A percentile compares a stretch with the other conserved stretches of the same genome.
Evolutionary conservation across 495 filamentous ascomycete species (phyloP).

Genomic region (Penicillium egyptiacum): DNA sequence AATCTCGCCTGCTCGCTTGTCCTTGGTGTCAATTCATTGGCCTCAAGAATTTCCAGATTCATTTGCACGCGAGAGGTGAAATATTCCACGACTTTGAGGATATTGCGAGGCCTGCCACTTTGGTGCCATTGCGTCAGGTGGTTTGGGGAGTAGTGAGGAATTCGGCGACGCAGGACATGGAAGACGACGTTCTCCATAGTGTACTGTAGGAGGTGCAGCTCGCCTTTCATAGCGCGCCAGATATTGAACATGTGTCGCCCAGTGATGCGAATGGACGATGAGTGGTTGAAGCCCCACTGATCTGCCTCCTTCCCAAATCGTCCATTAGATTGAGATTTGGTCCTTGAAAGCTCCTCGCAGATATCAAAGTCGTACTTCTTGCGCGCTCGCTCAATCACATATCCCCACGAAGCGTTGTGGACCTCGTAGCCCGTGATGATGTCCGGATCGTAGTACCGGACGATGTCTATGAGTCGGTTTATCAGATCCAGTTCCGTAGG

Average conservation of each 20-base stretch:
- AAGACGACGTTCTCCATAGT: constrained; percentile 97
- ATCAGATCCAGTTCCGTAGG: constrained; percentile 79
- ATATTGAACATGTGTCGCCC: constrained; percentile 96
- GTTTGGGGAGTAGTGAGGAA: constrained; percentile 80
- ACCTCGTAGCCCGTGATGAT: constrained; percentile 96
- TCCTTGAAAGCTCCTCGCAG: constrained; percentile 85
- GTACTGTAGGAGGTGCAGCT: constrained; percentile 88
- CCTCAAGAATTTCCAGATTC: constrained; percentile 86
- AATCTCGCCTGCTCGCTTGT: constrained; percentile 94
- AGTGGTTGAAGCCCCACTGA: constrained; percentile 89
- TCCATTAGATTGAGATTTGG: constrained; percentile 77
- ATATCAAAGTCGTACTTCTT: constrained; percentile 86
- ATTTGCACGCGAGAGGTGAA: constrained; percentile 75
- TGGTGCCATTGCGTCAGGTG: constrained; percentile 81
- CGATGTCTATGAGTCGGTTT: constrained; percentile 79
- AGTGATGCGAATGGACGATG: constrained; percentile 81
- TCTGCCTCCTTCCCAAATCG: constrained; percentile 83
- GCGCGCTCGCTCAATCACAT: constrained; percentile 85
- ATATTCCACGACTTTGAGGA: constrained; percentile 76
- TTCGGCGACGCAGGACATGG: constrained; percentile 85
- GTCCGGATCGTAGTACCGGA: constrained; percentile 82
- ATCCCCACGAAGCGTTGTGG: constrained; percentile 91
- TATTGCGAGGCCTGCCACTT: constrained; percentile 62
- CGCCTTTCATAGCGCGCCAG: constrained; percentile 92
- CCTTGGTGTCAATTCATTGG: constrained; percentile 82